A percentile compares a stretch with the other conserved stretches of the same genome.
phyloP scores from a whole-genome alignment of 208 protist species.

The Acanthamoeba royreba region DNA sequence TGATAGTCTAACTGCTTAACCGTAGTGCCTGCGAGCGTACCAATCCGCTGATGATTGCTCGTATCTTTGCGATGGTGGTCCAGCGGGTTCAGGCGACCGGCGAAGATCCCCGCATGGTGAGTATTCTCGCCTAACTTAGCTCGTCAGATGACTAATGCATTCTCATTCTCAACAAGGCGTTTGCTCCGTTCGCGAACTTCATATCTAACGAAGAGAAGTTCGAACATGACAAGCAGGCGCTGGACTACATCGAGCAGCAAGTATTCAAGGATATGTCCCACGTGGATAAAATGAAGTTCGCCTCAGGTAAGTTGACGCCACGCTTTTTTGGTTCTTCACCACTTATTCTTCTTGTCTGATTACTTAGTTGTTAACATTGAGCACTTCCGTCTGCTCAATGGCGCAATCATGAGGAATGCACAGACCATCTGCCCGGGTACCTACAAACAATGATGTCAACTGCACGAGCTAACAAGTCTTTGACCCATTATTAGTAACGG shows the following conservation, averaged over 20 bases:
- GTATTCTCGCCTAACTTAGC: too few species aligned
- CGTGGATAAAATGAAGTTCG: background rate
- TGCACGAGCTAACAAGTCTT: too few species aligned
- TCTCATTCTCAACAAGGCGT: too few species aligned
- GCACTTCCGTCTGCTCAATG: slow-evolving; percentile 7
- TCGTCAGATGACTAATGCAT: too few species aligned
- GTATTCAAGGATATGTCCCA: background rate
- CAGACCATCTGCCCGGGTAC: background rate
- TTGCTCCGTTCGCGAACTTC: slow-evolving; percentile 18
- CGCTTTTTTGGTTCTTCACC: background rate
- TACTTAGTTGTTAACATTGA: background rate
- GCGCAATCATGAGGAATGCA: background rate
- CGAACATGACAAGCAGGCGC: background rate
- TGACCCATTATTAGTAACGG: background rate
- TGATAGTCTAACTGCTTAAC: too few species aligned
- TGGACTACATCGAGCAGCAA: background rate
- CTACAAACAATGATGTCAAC: background rate
- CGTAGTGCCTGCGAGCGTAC: background rate
- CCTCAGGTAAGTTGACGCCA: background rate
- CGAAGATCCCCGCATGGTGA: slow-evolving; percentile 2
- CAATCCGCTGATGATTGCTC: slow-evolving; percentile 29
- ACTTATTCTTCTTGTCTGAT: too few species aligned
- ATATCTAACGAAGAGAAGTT: background rate
- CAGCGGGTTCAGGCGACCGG: background rate
- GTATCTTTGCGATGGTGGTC: background rate